Conservation (phyloP, 2,329 filamentous ascomycete species). For the Ophiocordyceps camponoti-leonardi region DNA sequence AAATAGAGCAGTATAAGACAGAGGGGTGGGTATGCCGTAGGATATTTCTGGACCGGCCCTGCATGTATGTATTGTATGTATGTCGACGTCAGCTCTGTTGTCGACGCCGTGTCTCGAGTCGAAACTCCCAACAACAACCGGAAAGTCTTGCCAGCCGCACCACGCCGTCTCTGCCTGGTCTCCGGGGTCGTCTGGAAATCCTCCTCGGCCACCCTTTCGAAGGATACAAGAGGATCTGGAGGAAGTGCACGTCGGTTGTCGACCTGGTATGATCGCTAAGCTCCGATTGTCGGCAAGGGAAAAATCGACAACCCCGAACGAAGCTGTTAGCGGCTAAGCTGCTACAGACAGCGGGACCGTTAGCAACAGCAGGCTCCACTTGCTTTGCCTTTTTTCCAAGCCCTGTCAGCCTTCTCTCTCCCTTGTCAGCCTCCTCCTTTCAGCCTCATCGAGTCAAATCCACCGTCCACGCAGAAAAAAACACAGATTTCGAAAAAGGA, state of each 20-base stretch:
- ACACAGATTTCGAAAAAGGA: too few relatives aligned
- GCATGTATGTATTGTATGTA: neutral
- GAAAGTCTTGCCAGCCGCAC: neutral
- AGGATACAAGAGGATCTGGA: too few relatives aligned
- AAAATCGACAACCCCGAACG: neutral
- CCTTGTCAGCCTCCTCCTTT: neutral
- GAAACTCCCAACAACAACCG: neutral
- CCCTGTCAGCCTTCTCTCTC: neutral
- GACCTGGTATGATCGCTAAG: neutral
- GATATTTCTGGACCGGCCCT: neutral
- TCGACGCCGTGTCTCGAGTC: neutral
- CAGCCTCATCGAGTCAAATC: neutral
- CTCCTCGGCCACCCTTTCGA: neutral
- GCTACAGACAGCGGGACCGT: neutral
- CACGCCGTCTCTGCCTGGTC: neutral
- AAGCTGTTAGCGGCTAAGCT: neutral
- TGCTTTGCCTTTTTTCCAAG: neutral
- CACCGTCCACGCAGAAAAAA: neutral
- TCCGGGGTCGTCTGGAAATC: too few relatives aligned
- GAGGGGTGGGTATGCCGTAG: neutral
- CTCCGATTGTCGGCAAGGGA: neutral
- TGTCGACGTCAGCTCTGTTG: neutral
- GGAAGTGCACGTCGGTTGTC: neutral
- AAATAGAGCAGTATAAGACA: conserved; percentile 1
- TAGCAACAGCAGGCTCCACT: neutral